A percentile compares a stretch with the other conserved stretches of the same genome.
These are phyloP conservation scores for Plasmopara muralis DNA, from an alignment of 352 stramenopile genomes.

Conservation along the genomic window DNA sequence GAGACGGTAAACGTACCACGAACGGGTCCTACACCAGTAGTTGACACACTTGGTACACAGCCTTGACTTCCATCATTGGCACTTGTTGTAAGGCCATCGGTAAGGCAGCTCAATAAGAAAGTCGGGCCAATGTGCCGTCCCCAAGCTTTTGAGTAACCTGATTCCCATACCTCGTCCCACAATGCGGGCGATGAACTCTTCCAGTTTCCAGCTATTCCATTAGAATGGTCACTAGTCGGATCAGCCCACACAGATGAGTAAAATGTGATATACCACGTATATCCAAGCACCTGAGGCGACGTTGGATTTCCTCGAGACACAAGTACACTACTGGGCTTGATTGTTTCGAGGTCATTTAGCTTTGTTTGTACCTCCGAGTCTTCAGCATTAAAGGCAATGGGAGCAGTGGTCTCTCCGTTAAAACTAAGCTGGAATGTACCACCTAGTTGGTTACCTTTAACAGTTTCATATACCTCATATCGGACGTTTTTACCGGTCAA, in stretches of 20 bases:
- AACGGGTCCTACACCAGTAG: slow-evolving; percentile 73
- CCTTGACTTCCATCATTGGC: slow-evolving; percentile 47
- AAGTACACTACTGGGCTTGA: slow-evolving; percentile 87
- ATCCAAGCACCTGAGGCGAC: slow-evolving; percentile 72
- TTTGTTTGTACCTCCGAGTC: slow-evolving; percentile 78
- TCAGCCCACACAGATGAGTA: slow-evolving; percentile 89
- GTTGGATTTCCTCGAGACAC: slow-evolving; percentile 62
- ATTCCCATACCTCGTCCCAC: slow-evolving; percentile 90
- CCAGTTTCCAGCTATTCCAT: slow-evolving; percentile 88
- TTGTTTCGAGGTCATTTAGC: slow-evolving; percentile 89
- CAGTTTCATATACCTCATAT: slow-evolving; percentile 57
- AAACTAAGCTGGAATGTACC: slow-evolving; percentile 92
- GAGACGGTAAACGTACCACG: slow-evolving; percentile 87
- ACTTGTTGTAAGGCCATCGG: slow-evolving; percentile 57
- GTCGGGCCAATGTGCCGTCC: slow-evolving; percentile 93
- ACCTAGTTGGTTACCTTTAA: slow-evolving; percentile 84
- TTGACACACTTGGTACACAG: slow-evolving; percentile 28
- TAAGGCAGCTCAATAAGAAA: slow-evolving; percentile 45
- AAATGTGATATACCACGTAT: slow-evolving; percentile 93
- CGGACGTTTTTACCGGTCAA: slow-evolving; percentile 30
- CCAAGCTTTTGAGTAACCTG: slow-evolving; percentile 94
- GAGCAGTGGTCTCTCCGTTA: slow-evolving; percentile 89
- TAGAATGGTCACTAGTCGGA: slow-evolving; percentile 84
- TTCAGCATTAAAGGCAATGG: slow-evolving; percentile 83
- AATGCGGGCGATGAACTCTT: slow-evolving; percentile 53